Evolutionary conservation across 2,329 filamentous ascomycete genomes (phyloP).

Genomic region (Cryphonectria carpinicola): DNA sequence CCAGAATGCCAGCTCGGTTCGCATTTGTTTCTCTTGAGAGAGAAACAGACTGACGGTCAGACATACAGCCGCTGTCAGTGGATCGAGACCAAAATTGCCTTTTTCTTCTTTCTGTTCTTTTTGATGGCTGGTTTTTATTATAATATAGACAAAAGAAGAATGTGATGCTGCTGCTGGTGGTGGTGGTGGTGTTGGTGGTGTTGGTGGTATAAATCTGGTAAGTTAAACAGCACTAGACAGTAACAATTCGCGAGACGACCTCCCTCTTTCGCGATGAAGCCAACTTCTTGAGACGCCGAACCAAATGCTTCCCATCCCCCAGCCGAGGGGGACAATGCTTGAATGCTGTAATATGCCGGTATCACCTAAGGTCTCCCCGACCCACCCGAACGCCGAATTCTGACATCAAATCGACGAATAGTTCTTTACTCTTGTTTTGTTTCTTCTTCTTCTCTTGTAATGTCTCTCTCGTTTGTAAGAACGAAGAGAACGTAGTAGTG

Average conservation of each 20-base stretch:
- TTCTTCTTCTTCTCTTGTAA: neutral
- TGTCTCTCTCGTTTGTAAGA: neutral
- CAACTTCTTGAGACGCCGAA: conserved; percentile 6
- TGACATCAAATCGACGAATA: conserved; percentile 10
- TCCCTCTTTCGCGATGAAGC: neutral
- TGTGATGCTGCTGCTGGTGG: neutral
- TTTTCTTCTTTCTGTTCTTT: neutral
- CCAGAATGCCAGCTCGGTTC: neutral
- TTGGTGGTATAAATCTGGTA: conserved; percentile 1
- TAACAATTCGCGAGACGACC: neutral
- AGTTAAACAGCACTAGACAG: conserved; percentile 1
- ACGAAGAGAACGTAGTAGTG: neutral
- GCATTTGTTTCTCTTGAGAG: neutral
- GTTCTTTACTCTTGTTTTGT: neutral
- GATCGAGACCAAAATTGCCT: neutral
- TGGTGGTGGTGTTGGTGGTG: neutral
- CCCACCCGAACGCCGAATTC: conserved; percentile 5
- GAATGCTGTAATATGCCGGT: conserved; percentile 6
- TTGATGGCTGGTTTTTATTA: neutral
- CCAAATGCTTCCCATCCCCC: conserved; percentile 8
- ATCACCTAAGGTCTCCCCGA: neutral
- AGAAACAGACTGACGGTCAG: neutral
- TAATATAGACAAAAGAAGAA: conserved; percentile 4
- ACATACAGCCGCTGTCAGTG: neutral
- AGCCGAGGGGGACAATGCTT: neutral